A percentile compares a stretch with the other conserved stretches of the same genome.
These are phyloP conservation scores for Cyathus striatus DNA, from an alignment of 768 basidiomycete genomes.

Conservation along the genomic window DNA sequence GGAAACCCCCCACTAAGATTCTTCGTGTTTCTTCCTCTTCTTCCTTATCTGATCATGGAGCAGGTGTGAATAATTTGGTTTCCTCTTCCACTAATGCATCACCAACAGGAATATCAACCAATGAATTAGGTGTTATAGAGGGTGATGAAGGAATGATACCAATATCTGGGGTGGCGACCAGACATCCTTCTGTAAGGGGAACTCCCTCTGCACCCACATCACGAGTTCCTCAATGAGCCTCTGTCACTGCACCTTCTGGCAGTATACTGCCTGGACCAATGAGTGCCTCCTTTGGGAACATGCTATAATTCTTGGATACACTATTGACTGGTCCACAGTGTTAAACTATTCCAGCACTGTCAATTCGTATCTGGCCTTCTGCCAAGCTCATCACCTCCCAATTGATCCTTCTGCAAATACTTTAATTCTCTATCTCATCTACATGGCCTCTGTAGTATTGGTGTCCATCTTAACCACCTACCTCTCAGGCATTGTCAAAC, in stretches of 20 bases:
- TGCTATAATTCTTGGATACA: no score
- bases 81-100: conserved; percentile 61
- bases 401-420: no score
- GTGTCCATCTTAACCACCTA: no score
- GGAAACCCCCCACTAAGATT: conserved; percentile 91
- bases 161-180: conserved; percentile 35
- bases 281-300: no score
- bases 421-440: no score
- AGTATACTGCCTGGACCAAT: no score
- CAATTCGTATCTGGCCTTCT: no score
- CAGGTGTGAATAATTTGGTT: conserved; percentile 52
- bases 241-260: conserved; percentile 37
- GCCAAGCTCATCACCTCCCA: no score
- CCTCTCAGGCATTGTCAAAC: no score
- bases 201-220: conserved; percentile 62
- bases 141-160: conserved; percentile 43
- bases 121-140: conserved; percentile 83
- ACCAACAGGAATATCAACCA: conserved; percentile 48
- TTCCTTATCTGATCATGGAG: conserved; percentile 50
- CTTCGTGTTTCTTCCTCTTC: conserved; percentile 74
- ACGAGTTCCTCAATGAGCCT: conserved; percentile 62
- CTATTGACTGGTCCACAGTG: no score
- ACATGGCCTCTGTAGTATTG: no score
- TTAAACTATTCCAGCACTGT: no score
- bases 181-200: conserved; percentile 53